phyloP scores from a whole-genome alignment of 2,329 filamentous ascomycete genomes.

The Alternaria gansuensis region DNA sequence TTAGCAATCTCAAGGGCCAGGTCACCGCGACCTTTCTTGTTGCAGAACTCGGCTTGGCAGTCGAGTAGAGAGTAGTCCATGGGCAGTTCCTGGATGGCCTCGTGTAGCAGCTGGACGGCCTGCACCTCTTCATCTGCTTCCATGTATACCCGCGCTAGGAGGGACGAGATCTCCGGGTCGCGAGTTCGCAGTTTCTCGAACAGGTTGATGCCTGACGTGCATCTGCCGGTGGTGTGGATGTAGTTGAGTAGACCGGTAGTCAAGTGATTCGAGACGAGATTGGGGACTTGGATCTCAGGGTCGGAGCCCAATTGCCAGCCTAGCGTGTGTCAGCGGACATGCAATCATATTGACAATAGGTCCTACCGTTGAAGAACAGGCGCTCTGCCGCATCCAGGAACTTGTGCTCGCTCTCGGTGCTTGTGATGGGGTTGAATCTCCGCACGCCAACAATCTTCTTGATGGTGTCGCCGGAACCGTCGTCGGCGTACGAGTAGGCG shows the following conservation, averaged over 20 bases:
- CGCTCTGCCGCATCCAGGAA: constrained; percentile 94
- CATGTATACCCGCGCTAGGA: constrained; percentile 89
- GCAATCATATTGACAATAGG: background rate
- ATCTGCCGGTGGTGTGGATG: constrained; percentile 93
- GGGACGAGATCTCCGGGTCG: constrained; percentile 91
- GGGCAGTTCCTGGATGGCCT: constrained; percentile 86
- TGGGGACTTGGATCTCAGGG: constrained; percentile 95
- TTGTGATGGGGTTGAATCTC: constrained; percentile 96
- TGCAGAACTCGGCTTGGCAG: constrained; percentile 89
- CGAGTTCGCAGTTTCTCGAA: constrained; percentile 94
- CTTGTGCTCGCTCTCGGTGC: constrained; percentile 96
- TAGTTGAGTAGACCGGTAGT: constrained; percentile 94
- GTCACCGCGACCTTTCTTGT: constrained; percentile 84
- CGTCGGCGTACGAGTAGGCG: constrained; percentile 95
- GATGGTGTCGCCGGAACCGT: constrained; percentile 92
- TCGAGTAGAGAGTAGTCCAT: constrained; percentile 99
- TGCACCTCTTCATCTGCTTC: constrained; percentile 98
- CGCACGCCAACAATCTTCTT: constrained; percentile 97
- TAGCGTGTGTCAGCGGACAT: constrained; percentile 21
- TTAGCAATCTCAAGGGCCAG: constrained; percentile 94
- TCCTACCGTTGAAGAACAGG: constrained; percentile 86
- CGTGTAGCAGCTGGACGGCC: constrained; percentile 85
- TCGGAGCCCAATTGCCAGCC: constrained; percentile 97
- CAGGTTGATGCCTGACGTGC: constrained; percentile 93
- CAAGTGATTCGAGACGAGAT: constrained; percentile 93